Evolutionary conservation across 345 rosid species (phyloP).

Genomic region (Gossypium thurberi): DNA sequence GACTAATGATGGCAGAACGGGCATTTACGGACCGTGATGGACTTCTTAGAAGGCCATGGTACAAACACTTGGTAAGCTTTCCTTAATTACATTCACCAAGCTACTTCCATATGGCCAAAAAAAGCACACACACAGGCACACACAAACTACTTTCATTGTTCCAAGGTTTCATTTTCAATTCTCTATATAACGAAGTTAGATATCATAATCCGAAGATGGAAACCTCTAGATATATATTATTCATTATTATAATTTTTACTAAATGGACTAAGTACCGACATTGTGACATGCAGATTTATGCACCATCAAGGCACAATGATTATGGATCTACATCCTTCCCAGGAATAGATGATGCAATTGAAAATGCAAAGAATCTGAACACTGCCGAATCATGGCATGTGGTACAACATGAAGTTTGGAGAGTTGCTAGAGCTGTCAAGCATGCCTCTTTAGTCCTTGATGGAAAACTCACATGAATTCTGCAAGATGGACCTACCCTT

Average conservation of each 20-base stretch:
- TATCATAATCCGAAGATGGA: neutral
- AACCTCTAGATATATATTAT: neutral
- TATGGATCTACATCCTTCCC: constrained; percentile 76
- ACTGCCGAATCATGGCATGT: constrained; percentile 50
- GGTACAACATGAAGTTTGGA: constrained; percentile 81
- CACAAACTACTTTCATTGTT: neutral
- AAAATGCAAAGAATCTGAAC: constrained; percentile 42
- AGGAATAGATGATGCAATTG: constrained; percentile 65
- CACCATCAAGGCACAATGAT: constrained; percentile 61
- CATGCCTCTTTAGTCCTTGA: constrained; percentile 59
- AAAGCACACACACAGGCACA: neutral
- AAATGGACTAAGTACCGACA: neutral
- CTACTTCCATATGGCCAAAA: neutral
- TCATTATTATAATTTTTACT: neutral
- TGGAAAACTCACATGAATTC: constrained; percentile 54
- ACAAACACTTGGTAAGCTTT: constrained; percentile 60
- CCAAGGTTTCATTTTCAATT: neutral
- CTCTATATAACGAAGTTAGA: neutral
- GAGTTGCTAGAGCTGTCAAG: constrained; percentile 63
- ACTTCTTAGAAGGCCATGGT: constrained; percentile 60
- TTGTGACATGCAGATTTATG: constrained; percentile 47
- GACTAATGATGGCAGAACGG: constrained; percentile 74
- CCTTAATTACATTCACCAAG: neutral
- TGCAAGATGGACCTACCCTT: neutral
- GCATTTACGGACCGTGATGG: constrained; percentile 74